Evolutionary conservation across 2,329 filamentous ascomycete genomes (phyloP), one percentile per base, ranked within the genome.

Genomic region (Colletotrichum karsti): DNA sequence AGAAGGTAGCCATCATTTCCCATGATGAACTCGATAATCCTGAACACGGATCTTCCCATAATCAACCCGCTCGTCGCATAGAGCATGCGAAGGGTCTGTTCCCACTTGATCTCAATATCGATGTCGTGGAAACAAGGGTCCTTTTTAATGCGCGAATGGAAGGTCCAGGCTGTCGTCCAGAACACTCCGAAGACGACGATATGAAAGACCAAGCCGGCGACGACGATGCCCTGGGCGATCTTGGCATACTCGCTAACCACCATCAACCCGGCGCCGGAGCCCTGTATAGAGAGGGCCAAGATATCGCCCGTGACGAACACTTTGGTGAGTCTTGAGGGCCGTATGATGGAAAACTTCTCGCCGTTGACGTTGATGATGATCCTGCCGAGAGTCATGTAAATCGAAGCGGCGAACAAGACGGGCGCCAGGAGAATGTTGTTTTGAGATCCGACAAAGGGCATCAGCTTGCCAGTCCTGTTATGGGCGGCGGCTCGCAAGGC

Each of bases 201-300:
- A 71, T 91, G 88, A n/a, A 90, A 73, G 18, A 85, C 75, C 5
- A 91, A 76, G 4, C 88, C 88, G 7, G 90, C 75, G 22, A 90
- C 83, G 61, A 90, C 76, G 20, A 83, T 79, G 15, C 42, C 37
- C 33, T 61, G 44, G 8, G 30, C 57, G 24, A 35, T 48, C 22
- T 48, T 28, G 7, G 44, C 33, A 6, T 53, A 18, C 54, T 83
- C 75, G 8, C 84, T 84, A 1, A 76, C 53, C 60, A 73, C 72
- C 18, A 74, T 70, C 7, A 77, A 44, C 5, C 75, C 78, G 20
- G 74, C 77, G 5, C 75, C 77, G 59, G 70, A 70, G 39, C 71
- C 68, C 62, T 79, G 77, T 54, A 78, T 79, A 20, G 80, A 66
- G 1, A 76, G 74, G 0, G 79, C 78, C 0, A 78, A 73, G 35